Evolutionary conservation across 441 rosid species (phyloP).

Genomic region (Melastoma candidum): DNA sequence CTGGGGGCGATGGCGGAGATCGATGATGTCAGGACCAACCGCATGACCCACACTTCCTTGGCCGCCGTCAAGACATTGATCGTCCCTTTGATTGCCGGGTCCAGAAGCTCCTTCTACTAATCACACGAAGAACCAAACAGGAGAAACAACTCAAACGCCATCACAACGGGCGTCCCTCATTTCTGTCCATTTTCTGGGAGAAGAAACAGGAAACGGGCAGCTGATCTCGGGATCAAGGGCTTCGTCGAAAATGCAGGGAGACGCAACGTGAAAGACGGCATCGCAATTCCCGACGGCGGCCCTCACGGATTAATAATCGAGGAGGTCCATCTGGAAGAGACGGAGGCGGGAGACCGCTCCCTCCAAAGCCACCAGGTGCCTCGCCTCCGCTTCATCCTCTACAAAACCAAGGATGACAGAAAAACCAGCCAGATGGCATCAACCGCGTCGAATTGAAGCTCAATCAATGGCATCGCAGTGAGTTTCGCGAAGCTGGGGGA

Average conservation of each 20-base stretch:
- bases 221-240: conserved; percentile 72
- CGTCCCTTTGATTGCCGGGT: conserved; percentile 85
- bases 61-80: conserved; percentile 69
- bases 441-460: neutral
- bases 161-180: neutral
- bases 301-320: conserved; percentile 48
- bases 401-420: neutral
- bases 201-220: neutral
- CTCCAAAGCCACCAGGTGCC: conserved; percentile 58
- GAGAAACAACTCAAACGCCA: neutral
- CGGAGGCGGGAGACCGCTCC: conserved; percentile 73
- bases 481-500: no score
- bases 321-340: conserved; percentile 77
- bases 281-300: conserved; percentile 55
- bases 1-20: conserved; percentile 67
- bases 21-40: conserved; percentile 79
- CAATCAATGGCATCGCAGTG: neutral
- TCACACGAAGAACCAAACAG: neutral
- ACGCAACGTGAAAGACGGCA: conserved; percentile 87
- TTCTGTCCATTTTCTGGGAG: neutral
- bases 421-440: neutral
- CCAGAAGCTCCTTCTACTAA: conserved; percentile 56
- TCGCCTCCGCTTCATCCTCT: conserved; percentile 74
- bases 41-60: conserved; percentile 56
- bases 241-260: conserved; percentile 69